Percentiles rank a stretch among this genome's conserved stretches.
Conservation (phyloP, 2,329 filamentous ascomycete genomes). For the Colletotrichum simmondsii region DNA sequence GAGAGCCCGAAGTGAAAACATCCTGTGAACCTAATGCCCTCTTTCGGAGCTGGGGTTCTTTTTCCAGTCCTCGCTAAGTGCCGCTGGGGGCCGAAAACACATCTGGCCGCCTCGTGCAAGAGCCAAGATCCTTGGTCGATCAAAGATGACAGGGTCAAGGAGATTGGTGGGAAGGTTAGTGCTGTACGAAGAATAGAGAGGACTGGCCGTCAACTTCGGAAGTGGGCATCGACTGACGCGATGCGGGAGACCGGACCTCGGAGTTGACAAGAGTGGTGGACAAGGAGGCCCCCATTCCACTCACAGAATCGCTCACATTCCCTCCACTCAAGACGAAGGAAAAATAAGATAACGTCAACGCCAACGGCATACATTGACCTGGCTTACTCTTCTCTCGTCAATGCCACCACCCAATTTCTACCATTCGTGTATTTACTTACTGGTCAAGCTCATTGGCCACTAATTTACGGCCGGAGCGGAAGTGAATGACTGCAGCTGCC, state of each 20-base stretch:
- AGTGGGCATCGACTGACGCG: conserved; percentile 18
- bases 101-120: neutral
- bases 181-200: conserved; percentile 15
- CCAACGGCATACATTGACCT: neutral
- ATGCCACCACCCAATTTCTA: conserved; percentile 2
- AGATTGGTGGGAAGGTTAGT: neutral
- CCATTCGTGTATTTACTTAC: neutral
- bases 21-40: conserved; percentile 13
- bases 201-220: neutral
- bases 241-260: neutral
- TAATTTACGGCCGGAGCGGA: conserved; percentile 19
- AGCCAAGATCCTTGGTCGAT: neutral
- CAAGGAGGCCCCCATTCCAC: neutral
- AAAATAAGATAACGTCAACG: neutral
- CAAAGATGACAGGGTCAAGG: neutral
- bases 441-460: conserved; percentile 12
- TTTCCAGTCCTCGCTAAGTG: neutral
- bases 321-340: conserved; percentile 13
- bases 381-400: conserved; percentile 4
- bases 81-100: neutral
- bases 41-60: conserved; percentile 17
- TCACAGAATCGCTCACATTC: neutral
- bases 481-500: conserved; percentile 29
- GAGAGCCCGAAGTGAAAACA: conserved; percentile 18
- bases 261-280: neutral